These are phyloP conservation scores for Ceratobasidium sp. DNA, from an alignment of 1,284 basidiomycete genomes.

Conservation along the genomic window DNA sequence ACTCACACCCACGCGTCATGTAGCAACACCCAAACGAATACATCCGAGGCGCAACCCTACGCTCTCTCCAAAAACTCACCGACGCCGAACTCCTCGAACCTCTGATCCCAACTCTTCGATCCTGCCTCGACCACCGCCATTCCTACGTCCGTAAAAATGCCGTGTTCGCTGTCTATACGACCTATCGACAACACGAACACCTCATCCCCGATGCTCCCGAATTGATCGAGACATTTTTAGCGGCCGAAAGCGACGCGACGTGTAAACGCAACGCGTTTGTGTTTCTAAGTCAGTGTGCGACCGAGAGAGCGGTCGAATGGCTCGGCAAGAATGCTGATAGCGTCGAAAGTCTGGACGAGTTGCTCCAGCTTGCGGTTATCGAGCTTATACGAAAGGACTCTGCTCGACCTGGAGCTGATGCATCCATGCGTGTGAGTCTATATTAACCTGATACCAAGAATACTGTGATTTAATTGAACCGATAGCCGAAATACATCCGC, in stretches of 20 bases:
- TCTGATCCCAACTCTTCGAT: conserved; percentile 89
- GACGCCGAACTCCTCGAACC: conserved; percentile 96
- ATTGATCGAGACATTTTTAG: conserved; percentile 95
- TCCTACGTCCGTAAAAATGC: conserved; percentile 99
- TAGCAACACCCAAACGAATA: conserved; percentile 99
- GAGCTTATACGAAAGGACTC: conserved; percentile 94
- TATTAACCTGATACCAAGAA: conserved; percentile 29
- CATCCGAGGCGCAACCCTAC: conserved; percentile 95
- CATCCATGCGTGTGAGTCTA: conserved; percentile 71
- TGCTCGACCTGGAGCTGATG: conserved; percentile 66
- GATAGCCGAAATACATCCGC: conserved; percentile 87
- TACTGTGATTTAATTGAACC: too few species aligned
- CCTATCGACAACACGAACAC: conserved; percentile 93
- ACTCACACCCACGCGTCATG: neutral
- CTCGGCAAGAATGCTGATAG: conserved; percentile 86
- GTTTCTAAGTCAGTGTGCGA: conserved; percentile 88
- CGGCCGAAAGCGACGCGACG: conserved; percentile 95
- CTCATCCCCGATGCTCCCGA: conserved; percentile 98
- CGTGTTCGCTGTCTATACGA: conserved; percentile 94
- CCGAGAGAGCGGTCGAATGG: conserved; percentile 92
- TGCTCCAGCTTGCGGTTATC: conserved; percentile 95
- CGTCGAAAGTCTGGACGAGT: conserved; percentile 86
- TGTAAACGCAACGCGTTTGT: conserved; percentile 99
- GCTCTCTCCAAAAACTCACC: conserved; percentile 95
- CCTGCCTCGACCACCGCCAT: conserved; percentile 97